Conservation (phyloP, 768 basidiomycete species). For the Pleurotus platypus region DNA sequence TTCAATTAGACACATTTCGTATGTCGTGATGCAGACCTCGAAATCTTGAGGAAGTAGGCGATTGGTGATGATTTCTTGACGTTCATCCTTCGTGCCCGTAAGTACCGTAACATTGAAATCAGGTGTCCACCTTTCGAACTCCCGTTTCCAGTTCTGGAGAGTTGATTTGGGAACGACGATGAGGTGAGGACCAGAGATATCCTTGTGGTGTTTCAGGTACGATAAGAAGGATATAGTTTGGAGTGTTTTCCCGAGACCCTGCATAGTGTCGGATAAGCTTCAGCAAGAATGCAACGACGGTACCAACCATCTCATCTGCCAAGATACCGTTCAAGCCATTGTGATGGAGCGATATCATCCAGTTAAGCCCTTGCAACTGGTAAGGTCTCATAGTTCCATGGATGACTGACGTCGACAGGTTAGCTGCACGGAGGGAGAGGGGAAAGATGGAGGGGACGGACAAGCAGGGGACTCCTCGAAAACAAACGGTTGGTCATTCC, state of each 20-base stretch:
- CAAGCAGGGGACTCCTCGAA: slow-evolving; percentile 94
- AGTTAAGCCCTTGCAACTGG: slow-evolving; percentile 93
- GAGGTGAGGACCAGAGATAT: slow-evolving; percentile 80
- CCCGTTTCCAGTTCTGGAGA: slow-evolving; percentile 93
- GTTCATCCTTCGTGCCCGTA: slow-evolving; percentile 87
- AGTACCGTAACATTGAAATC: slow-evolving; percentile 80
- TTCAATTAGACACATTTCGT: slow-evolving; percentile 96
- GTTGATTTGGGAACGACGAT: slow-evolving; percentile 99
- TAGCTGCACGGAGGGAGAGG: not conserved
- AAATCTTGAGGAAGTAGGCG: slow-evolving; percentile 85
- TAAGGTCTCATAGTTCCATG: slow-evolving; percentile 89
- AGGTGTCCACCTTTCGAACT: slow-evolving; percentile 89
- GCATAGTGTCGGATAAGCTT: slow-evolving; percentile 9
- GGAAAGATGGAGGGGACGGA: slow-evolving; percentile 31
- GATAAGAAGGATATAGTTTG: slow-evolving; percentile 97
- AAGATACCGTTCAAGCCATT: slow-evolving; percentile 97
- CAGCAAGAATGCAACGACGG: not conserved
- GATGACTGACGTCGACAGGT: slow-evolving; percentile 54
- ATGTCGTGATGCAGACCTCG: slow-evolving; percentile 92
- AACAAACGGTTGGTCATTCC: slow-evolving; percentile 87
- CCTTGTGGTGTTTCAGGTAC: slow-evolving; percentile 84
- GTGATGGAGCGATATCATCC: slow-evolving; percentile 96
- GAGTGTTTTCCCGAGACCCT: slow-evolving; percentile 97
- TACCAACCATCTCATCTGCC: slow-evolving; percentile 87
- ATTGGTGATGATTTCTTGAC: slow-evolving; percentile 73